Conservation (phyloP, 2,329 filamentous ascomycete genomes). For the Davidsoniella eucalypti region DNA sequence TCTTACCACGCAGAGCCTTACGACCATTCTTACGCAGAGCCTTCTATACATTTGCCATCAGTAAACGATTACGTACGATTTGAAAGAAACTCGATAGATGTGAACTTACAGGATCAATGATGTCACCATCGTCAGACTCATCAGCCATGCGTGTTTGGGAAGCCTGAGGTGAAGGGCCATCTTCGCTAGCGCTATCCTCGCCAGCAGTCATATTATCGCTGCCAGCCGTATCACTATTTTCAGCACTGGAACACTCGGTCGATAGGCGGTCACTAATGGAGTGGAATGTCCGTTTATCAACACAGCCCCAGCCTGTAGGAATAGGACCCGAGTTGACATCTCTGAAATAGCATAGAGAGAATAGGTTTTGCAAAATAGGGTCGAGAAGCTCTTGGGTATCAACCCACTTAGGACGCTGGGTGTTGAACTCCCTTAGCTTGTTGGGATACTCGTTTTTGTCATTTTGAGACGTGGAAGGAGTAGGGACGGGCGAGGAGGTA, state of each 20-base stretch:
- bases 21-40: neutral
- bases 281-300: conserved; percentile 44
- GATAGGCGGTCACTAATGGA: conserved; percentile 31
- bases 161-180: conserved; percentile 18
- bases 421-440: conserved; percentile 31
- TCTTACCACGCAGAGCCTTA: conserved; percentile 18
- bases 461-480: neutral
- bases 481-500: neutral
- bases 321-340: conserved; percentile 31
- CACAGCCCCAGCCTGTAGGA: conserved; percentile 51
- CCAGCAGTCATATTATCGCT: conserved; percentile 15
- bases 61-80: no score
- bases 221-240: conserved; percentile 27
- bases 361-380: conserved; percentile 50
- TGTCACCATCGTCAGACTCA: conserved; percentile 38
- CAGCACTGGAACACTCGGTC: conserved; percentile 13
- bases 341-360: conserved; percentile 54
- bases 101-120: conserved; percentile 6
- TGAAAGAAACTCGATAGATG: neutral
- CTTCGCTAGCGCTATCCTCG: conserved; percentile 37
- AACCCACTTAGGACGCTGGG: conserved; percentile 35
- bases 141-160: conserved; percentile 39
- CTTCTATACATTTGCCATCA: neutral
- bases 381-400: conserved; percentile 41
- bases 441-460: conserved; percentile 13